Evolutionary conservation across 805 yeast genomes (phyloP).

Genomic region (Starmerella gropengiesseri): DNA sequence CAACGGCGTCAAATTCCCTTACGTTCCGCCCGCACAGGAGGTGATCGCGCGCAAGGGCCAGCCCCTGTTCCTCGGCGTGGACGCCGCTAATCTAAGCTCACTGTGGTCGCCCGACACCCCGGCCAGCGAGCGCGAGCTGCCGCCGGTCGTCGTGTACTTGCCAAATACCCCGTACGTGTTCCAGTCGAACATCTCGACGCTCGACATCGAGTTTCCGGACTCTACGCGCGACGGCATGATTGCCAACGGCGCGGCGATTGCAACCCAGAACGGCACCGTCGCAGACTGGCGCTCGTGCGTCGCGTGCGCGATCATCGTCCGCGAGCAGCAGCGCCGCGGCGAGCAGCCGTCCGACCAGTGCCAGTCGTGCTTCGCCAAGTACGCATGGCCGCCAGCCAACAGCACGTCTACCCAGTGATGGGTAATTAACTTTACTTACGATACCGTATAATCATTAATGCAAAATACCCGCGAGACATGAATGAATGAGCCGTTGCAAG

Average conservation of each 20-base stretch:
- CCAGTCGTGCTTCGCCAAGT: conserved; percentile 48
- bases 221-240: conserved; percentile 47
- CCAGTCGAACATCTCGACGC: conserved; percentile 56
- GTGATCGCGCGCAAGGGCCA: conserved; percentile 39
- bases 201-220: conserved; percentile 45
- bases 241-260: conserved; percentile 56
- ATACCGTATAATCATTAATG: too few relatives aligned
- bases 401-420: too few relatives aligned
- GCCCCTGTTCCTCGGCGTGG: conserved; percentile 71
- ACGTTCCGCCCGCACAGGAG: conserved; percentile 29
- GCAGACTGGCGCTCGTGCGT: conserved; percentile 55
- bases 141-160: conserved; percentile 53
- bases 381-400: conserved; percentile 24
- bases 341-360: conserved; percentile 53
- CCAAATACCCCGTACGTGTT: conserved; percentile 55
- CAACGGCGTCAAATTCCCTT: conserved; percentile 16
- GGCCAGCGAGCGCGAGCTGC: neutral
- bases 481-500: too few relatives aligned
- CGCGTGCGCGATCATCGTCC: conserved; percentile 64
- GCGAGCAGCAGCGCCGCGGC: conserved; percentile 56
- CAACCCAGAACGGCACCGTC: conserved; percentile 51
- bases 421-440: too few relatives aligned
- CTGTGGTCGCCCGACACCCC: conserved; percentile 30
- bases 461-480: too few relatives aligned
- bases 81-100: conserved; percentile 37